Base-by-base conservation (phyloP, 306 rosid genomes). In the Medicago ruthenica region DNA sequence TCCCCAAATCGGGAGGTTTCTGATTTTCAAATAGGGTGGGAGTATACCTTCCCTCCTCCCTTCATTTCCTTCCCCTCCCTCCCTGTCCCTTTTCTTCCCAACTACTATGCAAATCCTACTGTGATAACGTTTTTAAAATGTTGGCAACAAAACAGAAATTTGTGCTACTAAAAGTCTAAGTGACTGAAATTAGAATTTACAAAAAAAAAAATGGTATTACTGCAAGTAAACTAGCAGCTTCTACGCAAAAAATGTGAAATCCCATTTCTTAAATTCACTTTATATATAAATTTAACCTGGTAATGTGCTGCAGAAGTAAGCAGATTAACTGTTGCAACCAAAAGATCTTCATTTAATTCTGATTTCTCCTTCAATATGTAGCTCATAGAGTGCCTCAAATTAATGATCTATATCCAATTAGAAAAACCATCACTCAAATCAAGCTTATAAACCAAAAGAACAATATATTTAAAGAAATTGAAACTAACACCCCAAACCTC, bases 231-330 rank as follows among this genome's bases (percentile, higher is more conserved):
- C 79, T 27, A 37, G 44, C 40, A 72, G 50, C 64, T 61, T 58
- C n/a, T 20, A 15, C 24, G 64, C 37, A 42, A 67, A 68, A 50
- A 50, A 50, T n/a, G 10, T 50, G 21, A 50, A 50, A 50, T 8
- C 57, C 21, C 57, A 50, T 22, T 58, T 77, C 45, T 58, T 53
- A 61, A 73, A 70, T 37, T 20, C 40, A 76, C 70, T 18, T 58
- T 48, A 55, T 15, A 8, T 15, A 8, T 22, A 71, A 66, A 73
- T 36, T 86, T 74, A 70, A 94, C 98, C 97, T 95, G 97, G 86
- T 83, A 79, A 75, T 74, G 80, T 17, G 96, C 97, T 39, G 97
- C 95, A 78, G 97, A 88, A 47, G 90, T 86, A 47, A 92, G 85
- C 73, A 94, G 67, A 79, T 88, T 88, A 53, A 94, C 82, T 17